Percentiles rank a stretch among this genome's conserved stretches.
Conservation (phyloP, 202 grass and related monocot genomes). For the Dendrocalamus latiflorus region DNA sequence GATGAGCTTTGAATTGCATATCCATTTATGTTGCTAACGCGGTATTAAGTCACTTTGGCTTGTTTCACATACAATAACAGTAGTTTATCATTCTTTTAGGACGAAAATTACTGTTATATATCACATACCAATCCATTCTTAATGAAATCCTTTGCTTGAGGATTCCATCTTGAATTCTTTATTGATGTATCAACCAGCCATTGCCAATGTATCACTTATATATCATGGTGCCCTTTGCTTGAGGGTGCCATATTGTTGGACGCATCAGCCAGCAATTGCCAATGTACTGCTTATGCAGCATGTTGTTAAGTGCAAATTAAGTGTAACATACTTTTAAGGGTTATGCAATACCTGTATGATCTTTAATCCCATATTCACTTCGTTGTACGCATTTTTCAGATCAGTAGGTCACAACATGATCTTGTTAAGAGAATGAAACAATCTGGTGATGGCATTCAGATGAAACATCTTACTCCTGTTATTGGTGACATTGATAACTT, state of each 20-base stretch:
- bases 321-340: neutral
- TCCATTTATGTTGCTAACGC: neutral
- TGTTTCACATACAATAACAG: neutral
- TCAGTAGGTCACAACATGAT: constrained; percentile 35
- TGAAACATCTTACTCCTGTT: constrained; percentile 24
- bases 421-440: constrained; percentile 40
- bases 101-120: neutral
- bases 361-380: neutral
- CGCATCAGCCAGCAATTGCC: neutral
- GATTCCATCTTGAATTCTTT: neutral
- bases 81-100: neutral
- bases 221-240: neutral
- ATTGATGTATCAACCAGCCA: neutral
- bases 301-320: neutral
- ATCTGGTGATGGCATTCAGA: constrained; percentile 44
- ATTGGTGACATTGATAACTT: constrained; percentile 43
- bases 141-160: neutral
- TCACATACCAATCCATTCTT: neutral
- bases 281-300: neutral
- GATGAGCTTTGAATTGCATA: neutral
- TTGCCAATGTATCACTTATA: neutral
- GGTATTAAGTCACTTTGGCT: neutral
- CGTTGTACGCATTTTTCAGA: neutral
- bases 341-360: neutral
- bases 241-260: neutral